Conservation (phyloP, 164 flowering plant species). For the Dillenia turbinata region DNA sequence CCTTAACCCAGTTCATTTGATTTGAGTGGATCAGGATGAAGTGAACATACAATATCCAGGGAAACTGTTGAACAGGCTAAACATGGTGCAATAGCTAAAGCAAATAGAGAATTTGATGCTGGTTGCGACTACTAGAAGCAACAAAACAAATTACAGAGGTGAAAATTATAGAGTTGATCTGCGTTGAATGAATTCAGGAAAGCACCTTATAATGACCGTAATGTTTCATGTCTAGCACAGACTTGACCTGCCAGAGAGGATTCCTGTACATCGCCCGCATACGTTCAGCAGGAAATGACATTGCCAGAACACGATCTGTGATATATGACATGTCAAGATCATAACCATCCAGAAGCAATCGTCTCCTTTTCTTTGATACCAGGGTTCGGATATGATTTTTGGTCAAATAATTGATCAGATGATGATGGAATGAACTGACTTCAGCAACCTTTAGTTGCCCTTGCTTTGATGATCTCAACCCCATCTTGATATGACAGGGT, state of each 20-base stretch:
- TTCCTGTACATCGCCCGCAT: slow-evolving; percentile 81
- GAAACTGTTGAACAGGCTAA: neutral
- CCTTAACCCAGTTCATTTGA: too few relatives aligned
- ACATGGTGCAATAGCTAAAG: too few relatives aligned
- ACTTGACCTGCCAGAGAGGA: slow-evolving; percentile 86
- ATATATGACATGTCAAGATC: slow-evolving; percentile 91
- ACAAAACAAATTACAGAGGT: too few relatives aligned
- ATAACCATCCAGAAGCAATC: slow-evolving; percentile 78
- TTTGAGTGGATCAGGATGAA: neutral
- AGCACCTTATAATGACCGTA: slow-evolving; percentile 60
- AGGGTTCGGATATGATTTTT: slow-evolving; percentile 46
- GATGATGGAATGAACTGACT: slow-evolving; percentile 13
- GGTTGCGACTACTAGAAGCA: too few relatives aligned
- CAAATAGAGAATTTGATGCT: too few relatives aligned
- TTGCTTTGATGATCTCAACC: slow-evolving; percentile 32
- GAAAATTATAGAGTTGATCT: too few relatives aligned
- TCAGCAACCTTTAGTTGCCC: slow-evolving; percentile 21
- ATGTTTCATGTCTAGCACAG: slow-evolving; percentile 71
- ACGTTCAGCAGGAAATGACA: slow-evolving; percentile 84
- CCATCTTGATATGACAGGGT: slow-evolving; percentile 28
- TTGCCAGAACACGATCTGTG: slow-evolving; percentile 63
- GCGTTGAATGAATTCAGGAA: neutral
- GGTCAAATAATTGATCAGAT: slow-evolving; percentile 35
- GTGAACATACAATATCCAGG: neutral
- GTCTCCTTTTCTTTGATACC: slow-evolving; percentile 69